These are phyloP conservation scores for Cryptococcus wingfieldii DNA, from an alignment of 1,284 basidiomycete genomes.

Conservation along the genomic window DNA sequence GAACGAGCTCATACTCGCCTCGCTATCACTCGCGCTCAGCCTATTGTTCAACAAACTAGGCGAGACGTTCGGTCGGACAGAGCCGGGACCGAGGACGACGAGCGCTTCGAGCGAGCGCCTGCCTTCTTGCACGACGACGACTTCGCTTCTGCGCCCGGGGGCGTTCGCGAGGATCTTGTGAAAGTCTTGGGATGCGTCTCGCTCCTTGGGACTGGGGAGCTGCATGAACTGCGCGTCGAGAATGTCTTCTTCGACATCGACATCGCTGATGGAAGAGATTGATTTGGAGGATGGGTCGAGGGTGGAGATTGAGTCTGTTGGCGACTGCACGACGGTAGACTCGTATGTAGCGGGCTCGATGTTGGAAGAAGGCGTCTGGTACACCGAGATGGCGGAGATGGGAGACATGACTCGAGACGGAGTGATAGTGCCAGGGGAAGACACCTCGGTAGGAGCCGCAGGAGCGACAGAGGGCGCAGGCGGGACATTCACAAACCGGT, in stretches of 20 bases:
- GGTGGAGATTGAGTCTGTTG: not conserved
- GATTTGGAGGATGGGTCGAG: not conserved
- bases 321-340: not conserved
- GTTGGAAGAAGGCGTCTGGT: not conserved
- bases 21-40: not conserved
- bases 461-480: not conserved
- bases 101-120: conserved; percentile 13
- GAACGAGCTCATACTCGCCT: not conserved
- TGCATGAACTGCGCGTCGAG: conserved; percentile 20
- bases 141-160: conserved; percentile 6
- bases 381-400: not conserved
- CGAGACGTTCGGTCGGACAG: not conserved
- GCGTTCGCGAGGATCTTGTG: conserved; percentile 13
- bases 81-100: conserved; percentile 5
- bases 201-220: conserved; percentile 5
- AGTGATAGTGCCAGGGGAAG: not conserved
- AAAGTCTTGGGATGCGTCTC: conserved; percentile 8
- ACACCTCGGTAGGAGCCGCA: not conserved
- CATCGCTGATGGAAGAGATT: not conserved
- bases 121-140: conserved; percentile 11
- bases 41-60: not conserved
- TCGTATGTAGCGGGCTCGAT: not conserved
- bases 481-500: not conserved
- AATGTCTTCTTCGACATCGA: conserved; percentile 12
- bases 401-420: not conserved